A percentile compares a stretch with the other conserved stretches of the same genome.
Evolutionary conservation across 169 alveolate species (phyloP).

Genomic region (Condylostoma magnum): DNA sequence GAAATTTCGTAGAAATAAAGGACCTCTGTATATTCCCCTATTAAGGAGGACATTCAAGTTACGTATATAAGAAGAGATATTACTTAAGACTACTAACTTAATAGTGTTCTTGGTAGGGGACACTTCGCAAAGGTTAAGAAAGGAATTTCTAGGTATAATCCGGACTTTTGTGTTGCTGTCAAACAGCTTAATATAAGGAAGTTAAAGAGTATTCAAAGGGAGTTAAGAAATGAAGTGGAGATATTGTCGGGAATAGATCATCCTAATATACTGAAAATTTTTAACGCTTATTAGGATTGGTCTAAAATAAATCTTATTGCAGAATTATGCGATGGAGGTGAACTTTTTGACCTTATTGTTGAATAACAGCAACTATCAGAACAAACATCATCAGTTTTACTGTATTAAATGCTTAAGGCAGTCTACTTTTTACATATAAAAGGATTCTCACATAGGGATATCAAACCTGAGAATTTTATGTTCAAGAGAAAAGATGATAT

Average conservation of each 20-base stretch:
- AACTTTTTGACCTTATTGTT: slow-evolving; percentile 94
- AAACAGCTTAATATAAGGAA: no score
- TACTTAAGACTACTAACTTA: no score
- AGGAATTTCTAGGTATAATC: no score
- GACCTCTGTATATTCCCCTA: no score
- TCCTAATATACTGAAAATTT: slow-evolving; percentile 66
- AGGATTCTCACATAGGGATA: slow-evolving; percentile 81
- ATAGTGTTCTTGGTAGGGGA: no score
- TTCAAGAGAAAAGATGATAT: slow-evolving; percentile 47
- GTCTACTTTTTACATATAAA: slow-evolving; percentile 69
- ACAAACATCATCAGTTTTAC: slow-evolving; percentile 46
- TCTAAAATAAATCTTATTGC: slow-evolving; percentile 57
- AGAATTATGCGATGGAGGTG: slow-evolving; percentile 94
- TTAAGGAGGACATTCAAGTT: no score
- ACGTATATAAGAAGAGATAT: no score
- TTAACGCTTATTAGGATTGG: slow-evolving; percentile 59
- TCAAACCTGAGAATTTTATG: slow-evolving; percentile 88
- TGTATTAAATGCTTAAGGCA: slow-evolving; percentile 75
- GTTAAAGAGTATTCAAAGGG: no score
- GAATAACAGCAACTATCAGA: slow-evolving; percentile 49
- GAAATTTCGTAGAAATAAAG: no score
- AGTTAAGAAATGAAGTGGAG: slow-evolving; percentile 65
- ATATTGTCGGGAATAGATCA: slow-evolving; percentile 56
- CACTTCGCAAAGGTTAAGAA: no score
- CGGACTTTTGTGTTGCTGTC: no score